Percentiles rank a stretch among this genome's conserved stretches.
Conservation (phyloP, 345 rosid species). For the Crucihimalaya himalaica region DNA sequence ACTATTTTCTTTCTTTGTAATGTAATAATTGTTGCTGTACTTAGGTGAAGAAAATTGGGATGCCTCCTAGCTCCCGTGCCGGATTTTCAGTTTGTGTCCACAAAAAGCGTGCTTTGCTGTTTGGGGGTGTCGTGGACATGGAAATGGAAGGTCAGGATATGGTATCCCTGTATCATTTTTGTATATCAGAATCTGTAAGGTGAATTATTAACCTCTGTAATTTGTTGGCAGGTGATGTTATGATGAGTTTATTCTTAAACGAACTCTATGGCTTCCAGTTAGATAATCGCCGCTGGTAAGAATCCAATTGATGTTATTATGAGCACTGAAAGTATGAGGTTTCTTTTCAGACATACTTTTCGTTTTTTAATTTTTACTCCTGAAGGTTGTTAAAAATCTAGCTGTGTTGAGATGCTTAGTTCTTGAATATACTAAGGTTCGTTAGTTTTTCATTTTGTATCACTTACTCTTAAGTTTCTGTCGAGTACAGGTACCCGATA, state of each 20-base stretch:
- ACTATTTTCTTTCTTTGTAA: not conserved
- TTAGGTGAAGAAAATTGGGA: conserved; percentile 92
- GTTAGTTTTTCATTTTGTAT: not conserved
- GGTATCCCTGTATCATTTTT: not conserved
- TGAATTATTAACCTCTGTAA: conserved; percentile 20
- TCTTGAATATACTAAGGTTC: not conserved
- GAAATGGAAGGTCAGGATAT: conserved; percentile 75
- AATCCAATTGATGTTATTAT: not conserved
- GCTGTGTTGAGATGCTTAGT: not conserved
- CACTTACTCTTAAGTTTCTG: not conserved
- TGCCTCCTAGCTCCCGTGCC: conserved; percentile 97
- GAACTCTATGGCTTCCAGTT: conserved; percentile 97
- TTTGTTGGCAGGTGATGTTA: conserved; percentile 68
- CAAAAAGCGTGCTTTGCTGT: conserved; percentile 90
- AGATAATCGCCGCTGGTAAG: conserved; percentile 94
- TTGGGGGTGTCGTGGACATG: conserved; percentile 97
- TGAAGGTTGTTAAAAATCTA: not conserved
- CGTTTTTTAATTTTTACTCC: not conserved
- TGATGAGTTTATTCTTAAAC: conserved; percentile 95
- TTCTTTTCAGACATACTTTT: not conserved
- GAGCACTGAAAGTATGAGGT: not conserved
- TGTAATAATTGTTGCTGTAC: conserved; percentile 10
- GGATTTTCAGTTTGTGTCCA: conserved; percentile 92
- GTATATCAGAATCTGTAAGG: not conserved
- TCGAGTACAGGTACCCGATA: conserved; percentile 76